Base-by-base conservation (phyloP, 2,329 filamentous ascomycete species). In the Sarocladium strictum region DNA sequence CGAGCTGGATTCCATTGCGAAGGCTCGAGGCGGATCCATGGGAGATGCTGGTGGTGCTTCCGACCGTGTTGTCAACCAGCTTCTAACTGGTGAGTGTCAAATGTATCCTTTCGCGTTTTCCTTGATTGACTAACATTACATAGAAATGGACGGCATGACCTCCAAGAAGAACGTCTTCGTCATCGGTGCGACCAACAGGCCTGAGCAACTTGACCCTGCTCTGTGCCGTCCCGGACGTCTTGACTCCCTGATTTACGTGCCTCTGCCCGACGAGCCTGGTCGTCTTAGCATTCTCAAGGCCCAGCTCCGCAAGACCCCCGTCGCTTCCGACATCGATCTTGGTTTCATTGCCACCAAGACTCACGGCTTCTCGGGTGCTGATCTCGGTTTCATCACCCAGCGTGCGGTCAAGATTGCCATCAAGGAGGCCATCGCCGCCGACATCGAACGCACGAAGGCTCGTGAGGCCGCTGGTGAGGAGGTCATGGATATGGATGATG, bases 111-210 rank as follows among this genome's bases (percentile, higher is more conserved):
- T 32, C 12, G 27, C 23, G 17, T 32, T 43, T 14, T 19, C 6
- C 24, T n/a, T 15, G 17, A 21, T 10, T 52, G 6, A 11, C 47
- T 57, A 54, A 11, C 47, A 47, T 27, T 21, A 11, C 19, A 15
- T 59, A 88, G 90, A 97, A 84, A 97, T 97, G 93, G 93, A 97
- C 64, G 93, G 93, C 66, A 97, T 97, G 93, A 97, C 93, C 45
- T 97, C 93, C 37, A 99, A 99, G 89, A 99, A 99, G 89, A 99
- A 99, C 72, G 94, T 99, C 61, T 99, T 99, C 76, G 94, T 99
- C 61, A 99, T 99, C 65, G 94, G 94, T 72, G 94, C 94, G 45
- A 99, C 94, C 74, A 99, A 99, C 80, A 84, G 94, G 78, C 94
- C 94, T 41, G 94, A 99, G 79, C 94, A 97, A 79, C 89, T 99